These are phyloP conservation scores for Macrophomina phaseolina DNA, from an alignment of 2,329 filamentous ascomycete species.

Conservation along the genomic window DNA sequence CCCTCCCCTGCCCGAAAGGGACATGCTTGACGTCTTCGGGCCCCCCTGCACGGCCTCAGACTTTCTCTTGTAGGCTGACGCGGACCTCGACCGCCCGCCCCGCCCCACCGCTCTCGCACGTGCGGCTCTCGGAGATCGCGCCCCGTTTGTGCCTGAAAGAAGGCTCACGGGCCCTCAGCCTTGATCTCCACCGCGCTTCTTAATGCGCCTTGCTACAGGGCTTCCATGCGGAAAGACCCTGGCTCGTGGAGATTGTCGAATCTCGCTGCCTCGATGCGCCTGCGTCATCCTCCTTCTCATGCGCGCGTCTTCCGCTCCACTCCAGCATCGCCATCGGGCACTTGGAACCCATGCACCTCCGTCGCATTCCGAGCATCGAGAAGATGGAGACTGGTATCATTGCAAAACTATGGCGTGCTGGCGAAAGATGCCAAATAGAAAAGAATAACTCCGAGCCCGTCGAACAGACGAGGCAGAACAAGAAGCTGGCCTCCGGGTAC, in stretches of 20 bases:
- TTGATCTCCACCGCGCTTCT: background rate
- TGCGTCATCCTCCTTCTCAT: background rate
- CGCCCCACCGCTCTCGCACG: background rate
- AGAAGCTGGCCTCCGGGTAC: conserved; percentile 12
- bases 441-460: background rate
- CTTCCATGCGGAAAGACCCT: background rate
- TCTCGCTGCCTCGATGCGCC: background rate
- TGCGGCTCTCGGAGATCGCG: conserved; percentile 5
- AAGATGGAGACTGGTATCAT: conserved; percentile 6
- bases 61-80: background rate
- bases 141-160: background rate
- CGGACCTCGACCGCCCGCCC: background rate
- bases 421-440: background rate
- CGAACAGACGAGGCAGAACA: background rate
- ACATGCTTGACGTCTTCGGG: background rate
- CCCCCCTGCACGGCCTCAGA: background rate
- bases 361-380: too few species aligned
- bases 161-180: background rate
- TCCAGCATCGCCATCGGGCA: background rate
- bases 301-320: background rate
- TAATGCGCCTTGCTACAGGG: background rate
- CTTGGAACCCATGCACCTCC: background rate
- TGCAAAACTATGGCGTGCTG: background rate
- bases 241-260: background rate
- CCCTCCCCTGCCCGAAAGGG: background rate